Conservation (phyloP, 2,329 filamentous ascomycete species). For the Tetracladium maxilliforme region DNA sequence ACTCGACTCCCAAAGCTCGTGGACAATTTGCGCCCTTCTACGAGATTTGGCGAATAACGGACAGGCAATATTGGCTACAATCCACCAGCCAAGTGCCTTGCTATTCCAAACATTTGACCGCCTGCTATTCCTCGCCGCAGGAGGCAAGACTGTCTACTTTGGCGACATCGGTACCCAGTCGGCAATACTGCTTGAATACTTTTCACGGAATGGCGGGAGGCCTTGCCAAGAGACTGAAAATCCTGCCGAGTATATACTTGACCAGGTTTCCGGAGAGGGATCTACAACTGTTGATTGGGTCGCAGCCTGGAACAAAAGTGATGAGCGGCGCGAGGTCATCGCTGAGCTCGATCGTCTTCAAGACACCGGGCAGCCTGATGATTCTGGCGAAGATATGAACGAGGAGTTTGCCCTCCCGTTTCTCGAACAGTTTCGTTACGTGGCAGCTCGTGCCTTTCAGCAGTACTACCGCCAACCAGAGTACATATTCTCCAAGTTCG, state of each 20-base stretch:
- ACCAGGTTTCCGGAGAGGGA: constrained; percentile 30
- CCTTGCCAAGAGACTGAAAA: constrained; percentile 57
- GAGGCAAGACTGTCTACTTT: constrained; percentile 71
- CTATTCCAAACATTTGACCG: constrained; percentile 84
- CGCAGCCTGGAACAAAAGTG: constrained; percentile 18
- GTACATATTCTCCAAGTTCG: constrained; percentile 59
- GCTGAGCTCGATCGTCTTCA: constrained; percentile 4
- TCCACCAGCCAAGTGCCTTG: constrained; percentile 89
- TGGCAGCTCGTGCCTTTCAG: constrained; percentile 54
- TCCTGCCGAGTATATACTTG: constrained; percentile 68
- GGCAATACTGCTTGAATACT: constrained; percentile 37
- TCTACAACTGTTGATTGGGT: constrained; percentile 30
- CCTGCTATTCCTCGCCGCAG: constrained; percentile 62
- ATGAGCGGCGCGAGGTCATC: constrained; percentile 26
- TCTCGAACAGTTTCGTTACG: constrained; percentile 44
- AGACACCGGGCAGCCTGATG: constrained; percentile 16
- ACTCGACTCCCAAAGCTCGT: constrained; percentile 76
- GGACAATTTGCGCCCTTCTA: constrained; percentile 73
- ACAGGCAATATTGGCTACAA: constrained; percentile 87
- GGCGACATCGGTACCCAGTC: constrained; percentile 50
- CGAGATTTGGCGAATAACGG: constrained; percentile 77
- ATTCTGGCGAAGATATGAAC: constrained; percentile 24
- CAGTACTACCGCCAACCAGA: constrained; percentile 67
- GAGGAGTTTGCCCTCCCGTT: constrained; percentile 72
- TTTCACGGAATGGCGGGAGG: constrained; percentile 55